These are phyloP conservation scores for Breynia disticha DNA, from an alignment of 441 rosid genomes.

Conservation along the genomic window DNA sequence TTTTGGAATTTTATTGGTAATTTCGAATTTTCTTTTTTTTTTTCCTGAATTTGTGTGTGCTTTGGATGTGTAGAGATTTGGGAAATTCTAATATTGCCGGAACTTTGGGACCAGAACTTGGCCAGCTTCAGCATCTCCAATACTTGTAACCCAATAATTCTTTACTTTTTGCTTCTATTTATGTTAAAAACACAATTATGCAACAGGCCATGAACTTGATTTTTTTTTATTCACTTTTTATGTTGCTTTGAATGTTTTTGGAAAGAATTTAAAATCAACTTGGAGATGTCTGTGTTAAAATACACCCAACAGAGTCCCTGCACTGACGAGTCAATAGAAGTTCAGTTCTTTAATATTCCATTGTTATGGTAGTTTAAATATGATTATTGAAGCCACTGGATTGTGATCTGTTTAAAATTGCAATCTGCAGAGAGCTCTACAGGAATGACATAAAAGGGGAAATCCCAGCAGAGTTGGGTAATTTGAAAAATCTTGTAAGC, in stretches of 20 bases:
- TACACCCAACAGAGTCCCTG: no score
- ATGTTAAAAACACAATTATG: neutral
- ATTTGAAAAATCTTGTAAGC: constrained; percentile 48
- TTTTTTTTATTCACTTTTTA: no score
- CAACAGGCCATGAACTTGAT: neutral
- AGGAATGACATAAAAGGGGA: constrained; percentile 39
- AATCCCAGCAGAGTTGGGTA: constrained; percentile 51
- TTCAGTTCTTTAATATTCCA: no score
- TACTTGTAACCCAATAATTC: constrained; percentile 36
- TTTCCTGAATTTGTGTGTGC: constrained; percentile 4
- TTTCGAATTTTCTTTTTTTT: neutral
- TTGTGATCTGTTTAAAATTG: neutral
- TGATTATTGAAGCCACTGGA: no score
- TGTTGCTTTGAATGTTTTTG: neutral
- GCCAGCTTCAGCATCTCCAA: constrained; percentile 53
- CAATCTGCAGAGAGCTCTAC: constrained; percentile 49
- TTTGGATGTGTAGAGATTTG: constrained; percentile 39
- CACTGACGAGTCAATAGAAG: no score
- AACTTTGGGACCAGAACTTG: constrained; percentile 53
- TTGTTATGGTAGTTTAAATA: no score
- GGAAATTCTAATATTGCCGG: constrained; percentile 67
- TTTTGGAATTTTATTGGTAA: neutral
- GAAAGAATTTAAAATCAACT: no score
- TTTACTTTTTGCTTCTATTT: neutral
- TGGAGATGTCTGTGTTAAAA: no score